Evolutionary conservation across 2,329 filamentous ascomycete genomes (phyloP), one percentile per base, ranked within the genome.

Genomic region (Xylaria multiplex): DNA sequence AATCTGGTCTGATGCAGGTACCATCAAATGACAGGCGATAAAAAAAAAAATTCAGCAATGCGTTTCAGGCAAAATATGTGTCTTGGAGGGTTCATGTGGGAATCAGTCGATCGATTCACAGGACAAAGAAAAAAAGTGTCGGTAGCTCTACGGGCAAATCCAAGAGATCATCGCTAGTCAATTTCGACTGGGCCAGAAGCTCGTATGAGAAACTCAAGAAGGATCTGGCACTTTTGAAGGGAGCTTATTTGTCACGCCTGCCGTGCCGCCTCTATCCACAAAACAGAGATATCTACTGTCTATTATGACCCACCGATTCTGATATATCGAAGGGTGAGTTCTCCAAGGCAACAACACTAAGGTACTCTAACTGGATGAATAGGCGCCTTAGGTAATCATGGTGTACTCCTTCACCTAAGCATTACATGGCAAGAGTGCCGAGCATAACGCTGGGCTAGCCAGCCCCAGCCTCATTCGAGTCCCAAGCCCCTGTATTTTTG

Each of bases 61-160:
- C 49, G 62, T 68, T 69, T 69, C 68, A 68, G 65, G 65, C 67
- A 69, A 65, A 67, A 68, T 67, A 57, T 60, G 64, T 62, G 59
- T 59, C 32, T 50, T 35, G 59, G 55, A 46, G 61, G 50, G 40
- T 55, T 59, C 43, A 54, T 54, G 62, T 65, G 59, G 62, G 48
- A 59, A 24, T 32, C 43, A 58, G 50, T 57, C 57, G 35, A 63
- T 42, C 49, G 50, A 60, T 57, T 13, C 49, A 61, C 19, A 48
- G 43, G 49, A 48, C 22, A 35, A n/a, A 48, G 11, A 50, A 61
- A 19, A 27, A 59, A 42, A n/a, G 53, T 35, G 52, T 19, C 37
- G 49, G 53, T 58, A 63, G 16, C 59, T 53, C 37, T 59, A 54
- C n/a, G 50, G 54, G 35, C 65, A 68, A 59, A 62, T 50, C 27